Evolutionary conservation across 2,329 filamentous ascomycete genomes (phyloP).

Genomic region (Chrysoporthe cubensis): DNA sequence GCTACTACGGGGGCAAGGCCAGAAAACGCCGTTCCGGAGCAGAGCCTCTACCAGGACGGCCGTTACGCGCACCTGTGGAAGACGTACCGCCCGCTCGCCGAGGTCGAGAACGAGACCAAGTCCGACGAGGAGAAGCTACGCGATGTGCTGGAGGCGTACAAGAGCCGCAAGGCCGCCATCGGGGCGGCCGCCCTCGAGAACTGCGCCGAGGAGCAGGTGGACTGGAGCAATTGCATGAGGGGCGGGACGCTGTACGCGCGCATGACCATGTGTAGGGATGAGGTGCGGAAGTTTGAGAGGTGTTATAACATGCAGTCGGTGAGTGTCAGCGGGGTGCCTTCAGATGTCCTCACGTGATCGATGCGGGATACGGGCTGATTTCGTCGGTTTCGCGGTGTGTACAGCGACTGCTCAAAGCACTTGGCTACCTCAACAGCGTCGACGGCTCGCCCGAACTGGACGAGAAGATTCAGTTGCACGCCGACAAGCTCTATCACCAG

Average conservation of each 20-base stretch:
- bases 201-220: constrained; percentile 84
- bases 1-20: neutral
- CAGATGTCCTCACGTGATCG: neutral
- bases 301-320: constrained; percentile 90
- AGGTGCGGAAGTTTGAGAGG: constrained; percentile 78
- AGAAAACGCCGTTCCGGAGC: constrained; percentile 45
- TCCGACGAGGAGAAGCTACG: constrained; percentile 79
- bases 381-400: neutral
- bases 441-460: constrained; percentile 70
- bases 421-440: constrained; percentile 79
- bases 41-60: constrained; percentile 63
- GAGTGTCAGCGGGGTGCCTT: constrained; percentile 26
- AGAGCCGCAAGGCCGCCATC: constrained; percentile 78
- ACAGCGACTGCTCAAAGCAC: constrained; percentile 83
- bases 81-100: constrained; percentile 75
- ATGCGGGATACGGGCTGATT: neutral
- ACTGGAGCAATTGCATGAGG: constrained; percentile 81
- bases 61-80: constrained; percentile 88
- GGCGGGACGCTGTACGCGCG: constrained; percentile 68
- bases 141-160: constrained; percentile 81
- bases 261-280: constrained; percentile 78
- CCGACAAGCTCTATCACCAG: constrained; percentile 85
- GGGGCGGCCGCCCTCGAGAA: constrained; percentile 88
- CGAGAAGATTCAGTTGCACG: constrained; percentile 94
- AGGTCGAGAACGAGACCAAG: constrained; percentile 71